These are phyloP conservation scores for Fusarium albosuccineum DNA, from an alignment of 2,329 filamentous ascomycete genomes.

Conservation along the genomic window DNA sequence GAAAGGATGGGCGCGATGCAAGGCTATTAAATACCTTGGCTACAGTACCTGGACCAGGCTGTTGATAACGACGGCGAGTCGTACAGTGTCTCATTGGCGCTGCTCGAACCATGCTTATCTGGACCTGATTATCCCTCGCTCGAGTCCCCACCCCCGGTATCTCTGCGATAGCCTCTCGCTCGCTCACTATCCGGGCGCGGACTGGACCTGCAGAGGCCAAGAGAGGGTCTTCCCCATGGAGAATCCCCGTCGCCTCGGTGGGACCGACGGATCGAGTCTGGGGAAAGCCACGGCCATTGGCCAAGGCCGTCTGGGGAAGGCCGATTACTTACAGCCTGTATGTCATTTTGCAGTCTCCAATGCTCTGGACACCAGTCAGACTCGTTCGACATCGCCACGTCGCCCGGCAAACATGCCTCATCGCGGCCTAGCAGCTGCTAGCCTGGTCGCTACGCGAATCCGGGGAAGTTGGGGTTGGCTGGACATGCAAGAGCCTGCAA, in stretches of 20 bases:
- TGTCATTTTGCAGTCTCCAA: not conserved
- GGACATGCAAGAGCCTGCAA: not conserved
- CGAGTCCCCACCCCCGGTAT: not conserved
- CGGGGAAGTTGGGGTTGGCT: slow-evolving; percentile 10
- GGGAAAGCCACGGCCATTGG: not conserved
- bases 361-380: not conserved
- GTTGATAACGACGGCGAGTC: slow-evolving; percentile 13
- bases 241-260: not conserved
- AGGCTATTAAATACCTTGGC: slow-evolving; percentile 26
- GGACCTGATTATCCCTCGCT: not conserved
- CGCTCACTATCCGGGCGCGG: too few species aligned
- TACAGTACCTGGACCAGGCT: slow-evolving; percentile 2
- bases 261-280: not conserved
- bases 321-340: not conserved
- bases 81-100: not conserved
- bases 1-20: slow-evolving; percentile 8
- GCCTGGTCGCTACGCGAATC: slow-evolving; percentile 5
- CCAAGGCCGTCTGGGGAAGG: not conserved
- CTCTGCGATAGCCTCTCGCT: too few species aligned
- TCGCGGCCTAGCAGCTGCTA: not conserved
- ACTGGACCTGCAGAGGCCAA: not conserved
- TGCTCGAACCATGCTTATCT: not conserved
- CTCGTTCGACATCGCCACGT: slow-evolving; percentile 5
- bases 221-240: not conserved
- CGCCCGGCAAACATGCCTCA: not conserved